Evolutionary conservation across 2,329 filamentous ascomycete genomes (phyloP), one percentile per base, ranked within the genome.

Genomic region (Lachnellula hyalina): DNA sequence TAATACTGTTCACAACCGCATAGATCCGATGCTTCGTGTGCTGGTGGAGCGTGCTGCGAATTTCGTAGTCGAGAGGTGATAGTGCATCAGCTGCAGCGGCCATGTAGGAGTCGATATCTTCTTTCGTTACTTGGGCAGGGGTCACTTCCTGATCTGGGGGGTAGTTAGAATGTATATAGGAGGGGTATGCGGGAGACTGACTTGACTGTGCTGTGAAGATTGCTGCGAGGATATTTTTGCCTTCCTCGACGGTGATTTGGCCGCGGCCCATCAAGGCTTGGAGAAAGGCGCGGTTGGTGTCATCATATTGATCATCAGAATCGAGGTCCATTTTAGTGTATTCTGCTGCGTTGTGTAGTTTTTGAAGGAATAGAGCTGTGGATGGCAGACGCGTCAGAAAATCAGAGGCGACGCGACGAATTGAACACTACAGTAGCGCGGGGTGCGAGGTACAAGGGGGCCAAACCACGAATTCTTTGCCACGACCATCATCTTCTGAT

Each of bases 1-100:
- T 90, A 9, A 88, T 86, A 1, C 87, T 90, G 73, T 99, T 99
- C 47, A 97, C 86, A 35, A 99, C 77, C 2, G 89, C 90, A 70
- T 86, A 96, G 21, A 91, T 75, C n/a, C 84, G 82, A 64, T 83
- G 75, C 61, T 81, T 83, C 9, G 78, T 78, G 28, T 72, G 68
- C 70, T 96, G 92, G 65, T 94, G 83, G 36, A 82, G 73, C 4
- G 82, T 82, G 67, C 79, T 87, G 58, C 90, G 84, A 67, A 99
- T 90, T 70, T 96, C 92, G 62, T 91, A 85, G 74, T 97, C 93
- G 67, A 96, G 90, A 8, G 83, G 79, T 0, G 87, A 88, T 47
- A 96, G 81, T 21, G 83, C 84, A 44, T 81, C 77, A 63, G 92
- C 90, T 32, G 90, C 83, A 21, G 79, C 79, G 51, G 82, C 74